A percentile compares a stretch with the other conserved stretches of the same genome.
phyloP scores from a whole-genome alignment of 164 flowering plant genomes.

The Umbilicus rupestris region DNA sequence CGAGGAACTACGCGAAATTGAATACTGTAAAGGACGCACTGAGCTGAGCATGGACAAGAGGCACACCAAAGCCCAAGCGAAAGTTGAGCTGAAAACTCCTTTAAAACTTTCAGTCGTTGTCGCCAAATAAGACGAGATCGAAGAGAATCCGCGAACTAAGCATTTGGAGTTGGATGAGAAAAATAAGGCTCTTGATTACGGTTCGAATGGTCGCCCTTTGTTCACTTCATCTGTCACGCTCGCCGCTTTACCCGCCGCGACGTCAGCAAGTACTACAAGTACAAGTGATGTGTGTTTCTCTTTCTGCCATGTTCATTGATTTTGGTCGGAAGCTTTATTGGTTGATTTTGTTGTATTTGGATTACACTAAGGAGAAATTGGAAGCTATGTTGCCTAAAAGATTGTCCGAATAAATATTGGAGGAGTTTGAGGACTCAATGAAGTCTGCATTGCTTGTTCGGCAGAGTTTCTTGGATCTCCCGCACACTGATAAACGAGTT shows the following conservation, averaged over 20 bases:
- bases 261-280: constrained; percentile 48
- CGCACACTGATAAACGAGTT: no score
- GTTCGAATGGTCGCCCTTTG: constrained; percentile 60
- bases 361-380: constrained; percentile 23
- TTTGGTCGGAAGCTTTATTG: not conserved
- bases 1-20: constrained; percentile 23
- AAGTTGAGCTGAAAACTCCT: constrained; percentile 12
- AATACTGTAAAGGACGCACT: constrained; percentile 17
- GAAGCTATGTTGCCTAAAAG: constrained; percentile 52
- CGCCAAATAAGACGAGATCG: constrained; percentile 17
- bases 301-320: not conserved
- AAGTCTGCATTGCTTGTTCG: constrained; percentile 53
- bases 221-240: constrained; percentile 52
- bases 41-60: constrained; percentile 17
- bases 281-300: constrained; percentile 29
- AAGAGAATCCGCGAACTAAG: constrained; percentile 24
- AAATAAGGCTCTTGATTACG: constrained; percentile 55
- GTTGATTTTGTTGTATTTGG: not conserved
- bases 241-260: constrained; percentile 50
- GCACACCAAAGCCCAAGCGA: constrained; percentile 13
- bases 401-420: constrained; percentile 45
- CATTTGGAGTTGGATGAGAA: constrained; percentile 44
- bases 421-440: constrained; percentile 58
- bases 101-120: constrained; percentile 11
- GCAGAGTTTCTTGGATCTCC: constrained; percentile 60